Base-by-base conservation (phyloP, 805 yeast genomes). In the Barnettozyma sucrosica region DNA sequence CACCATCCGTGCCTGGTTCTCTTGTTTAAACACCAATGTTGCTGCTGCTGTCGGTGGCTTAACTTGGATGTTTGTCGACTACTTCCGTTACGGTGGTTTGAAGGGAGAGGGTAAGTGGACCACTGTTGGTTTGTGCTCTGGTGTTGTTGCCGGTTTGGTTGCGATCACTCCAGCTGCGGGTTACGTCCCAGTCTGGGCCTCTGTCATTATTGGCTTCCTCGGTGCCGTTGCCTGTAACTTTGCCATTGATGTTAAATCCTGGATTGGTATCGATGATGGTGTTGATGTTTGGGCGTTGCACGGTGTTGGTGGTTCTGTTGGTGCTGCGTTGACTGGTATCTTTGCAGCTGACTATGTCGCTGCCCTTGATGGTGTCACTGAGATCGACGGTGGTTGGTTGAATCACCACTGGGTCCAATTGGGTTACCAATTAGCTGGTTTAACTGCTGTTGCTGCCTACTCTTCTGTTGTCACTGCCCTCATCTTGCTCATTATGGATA, bases 111-210 rank as follows among this genome's bases (percentile, higher is more conserved):
- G 83, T 49, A 86, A 87, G 64, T 89, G 95, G 92, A 87, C 96
- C 48, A 82, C 96, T 24, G 89, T 89, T 46, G 97, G 97, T 55
- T 76, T 92, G 67, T 89, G 98, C 68, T 83, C 89, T 45, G 99
- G 99, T 61, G 85, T 89, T 51, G 80, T 93, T 65, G 85, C 95
- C 30, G 99, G 98, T 53, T 77, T 92, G 52, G 97, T 93, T 43
- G 93, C 93, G 63, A 83, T 92, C 53, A 92, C 98, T 2, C 98
- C 99, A 42, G 97, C 92, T 53, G 97, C 98, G 19, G 98, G 97
- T 54, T 90, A 73, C 63, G 96, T 92, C 44, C 97, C 97, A 48
- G 81, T 92, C 49, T 92, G 90, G 80, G 80, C 89, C 50, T 79
- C 97, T 2, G 81, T 89, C 40, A 79, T 86, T 51, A 85, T 90